Conservation (phyloP, 768 basidiomycete species). For the Russula brevipes region DNA sequence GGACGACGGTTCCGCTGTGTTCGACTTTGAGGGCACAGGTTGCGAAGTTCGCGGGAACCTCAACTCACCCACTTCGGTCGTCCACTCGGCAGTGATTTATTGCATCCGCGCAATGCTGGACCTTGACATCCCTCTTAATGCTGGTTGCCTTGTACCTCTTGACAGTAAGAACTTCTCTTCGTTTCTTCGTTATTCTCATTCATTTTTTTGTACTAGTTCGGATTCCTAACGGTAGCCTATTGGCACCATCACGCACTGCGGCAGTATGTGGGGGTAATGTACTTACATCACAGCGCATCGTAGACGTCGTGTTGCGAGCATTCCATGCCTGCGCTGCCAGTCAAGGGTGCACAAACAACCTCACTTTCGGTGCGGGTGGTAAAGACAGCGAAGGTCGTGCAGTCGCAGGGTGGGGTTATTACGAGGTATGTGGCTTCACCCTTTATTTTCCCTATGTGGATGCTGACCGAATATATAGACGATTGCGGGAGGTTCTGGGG, state of each 20-base stretch:
- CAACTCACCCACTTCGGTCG: constrained; percentile 81
- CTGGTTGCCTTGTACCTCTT: constrained; percentile 86
- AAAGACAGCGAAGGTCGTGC: constrained; percentile 74
- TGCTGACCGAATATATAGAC: constrained; percentile 46
- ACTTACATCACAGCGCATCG: constrained; percentile 85
- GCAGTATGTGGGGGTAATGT: constrained; percentile 95
- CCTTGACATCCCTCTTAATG: constrained; percentile 86
- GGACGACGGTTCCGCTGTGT: constrained; percentile 64
- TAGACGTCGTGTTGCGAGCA: constrained; percentile 89
- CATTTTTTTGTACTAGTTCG: constrained; percentile 45
- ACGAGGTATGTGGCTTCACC: constrained; percentile 47
- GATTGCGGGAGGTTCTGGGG: constrained; percentile 90
- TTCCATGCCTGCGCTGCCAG: constrained; percentile 90
- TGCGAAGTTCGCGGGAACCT: constrained; percentile 81
- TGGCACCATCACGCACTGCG: constrained; percentile 78
- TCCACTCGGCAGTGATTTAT: constrained; percentile 84
- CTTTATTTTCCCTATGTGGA: neutral
- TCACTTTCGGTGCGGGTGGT: constrained; percentile 88
- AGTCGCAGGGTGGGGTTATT: constrained; percentile 85
- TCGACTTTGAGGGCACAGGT: constrained; percentile 84
- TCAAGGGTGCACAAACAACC: constrained; percentile 90
- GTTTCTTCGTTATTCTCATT: constrained; percentile 10
- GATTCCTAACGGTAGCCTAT: constrained; percentile 72
- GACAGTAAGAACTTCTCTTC: constrained; percentile 46
- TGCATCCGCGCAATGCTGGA: constrained; percentile 86